Conservation (phyloP, 768 basidiomycete genomes). For the Collybia sordida region DNA sequence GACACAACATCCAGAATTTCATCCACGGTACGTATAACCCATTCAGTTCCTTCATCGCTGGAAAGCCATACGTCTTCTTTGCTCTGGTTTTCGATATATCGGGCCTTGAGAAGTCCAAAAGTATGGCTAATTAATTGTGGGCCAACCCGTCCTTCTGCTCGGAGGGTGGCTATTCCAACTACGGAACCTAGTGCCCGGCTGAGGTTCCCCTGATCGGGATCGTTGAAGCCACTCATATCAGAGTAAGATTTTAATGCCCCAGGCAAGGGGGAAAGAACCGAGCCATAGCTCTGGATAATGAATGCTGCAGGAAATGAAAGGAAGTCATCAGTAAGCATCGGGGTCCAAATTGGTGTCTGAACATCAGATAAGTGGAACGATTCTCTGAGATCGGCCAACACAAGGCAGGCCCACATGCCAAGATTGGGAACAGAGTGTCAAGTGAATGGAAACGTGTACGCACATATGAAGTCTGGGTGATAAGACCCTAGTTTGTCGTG, state of each 20-base stretch:
- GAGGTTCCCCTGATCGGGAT: slow-evolving; percentile 77
- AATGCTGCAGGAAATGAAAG: slow-evolving; percentile 52
- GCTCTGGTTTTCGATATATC: slow-evolving; percentile 53
- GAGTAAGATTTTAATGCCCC: slow-evolving; percentile 45
- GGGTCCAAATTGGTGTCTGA: slow-evolving; percentile 11
- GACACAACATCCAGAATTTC: slow-evolving; percentile 74
- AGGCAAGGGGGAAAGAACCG: slow-evolving; percentile 73
- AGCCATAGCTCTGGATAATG: slow-evolving; percentile 85
- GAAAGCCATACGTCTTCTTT: slow-evolving; percentile 80
- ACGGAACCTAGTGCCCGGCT: slow-evolving; percentile 84
- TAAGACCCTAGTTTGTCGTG: slow-evolving; percentile 82
- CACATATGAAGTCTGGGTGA: slow-evolving; percentile 94
- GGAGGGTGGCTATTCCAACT: slow-evolving; percentile 81
- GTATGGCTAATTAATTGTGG: slow-evolving; percentile 88
- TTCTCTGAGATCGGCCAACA: slow-evolving; percentile 27
- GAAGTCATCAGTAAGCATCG: slow-evolving; percentile 18
- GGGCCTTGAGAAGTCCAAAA: slow-evolving; percentile 88
- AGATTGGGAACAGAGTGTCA: slow-evolving; percentile 31
- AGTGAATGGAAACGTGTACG: slow-evolving; percentile 41
- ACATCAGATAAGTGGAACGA: slow-evolving; percentile 29
- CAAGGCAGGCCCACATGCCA: slow-evolving; percentile 18
- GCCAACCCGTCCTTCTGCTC: slow-evolving; percentile 81
- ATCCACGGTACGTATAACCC: slow-evolving; percentile 85
- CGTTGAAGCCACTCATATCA: slow-evolving; percentile 37
- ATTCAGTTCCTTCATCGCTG: slow-evolving; percentile 84